A percentile compares a stretch with the other conserved stretches of the same genome.
These are phyloP conservation scores for Zea luxurians DNA, from an alignment of 176 grass and related monocot species.

Conservation along the genomic window DNA sequence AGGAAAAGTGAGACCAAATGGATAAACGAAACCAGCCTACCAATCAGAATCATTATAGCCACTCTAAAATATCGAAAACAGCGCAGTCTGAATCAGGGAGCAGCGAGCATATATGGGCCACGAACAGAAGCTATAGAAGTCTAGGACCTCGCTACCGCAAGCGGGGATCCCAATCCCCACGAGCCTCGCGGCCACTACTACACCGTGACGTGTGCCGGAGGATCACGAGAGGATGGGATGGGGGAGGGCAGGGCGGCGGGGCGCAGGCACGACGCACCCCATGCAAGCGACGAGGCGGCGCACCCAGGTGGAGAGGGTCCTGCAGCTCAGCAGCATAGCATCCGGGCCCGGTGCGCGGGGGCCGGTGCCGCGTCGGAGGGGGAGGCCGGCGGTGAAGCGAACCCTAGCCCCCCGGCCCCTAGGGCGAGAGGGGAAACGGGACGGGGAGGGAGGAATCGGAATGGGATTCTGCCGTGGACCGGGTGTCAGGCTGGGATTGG, in stretches of 20 bases:
- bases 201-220: neutral
- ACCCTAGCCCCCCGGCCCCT: slow-evolving; percentile 37
- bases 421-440: neutral
- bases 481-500: slow-evolving; percentile 24
- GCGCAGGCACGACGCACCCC: slow-evolving; percentile 62
- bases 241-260: neutral
- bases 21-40: neutral
- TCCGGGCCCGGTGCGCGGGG: neutral
- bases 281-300: slow-evolving; percentile 78
- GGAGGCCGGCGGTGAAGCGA: neutral
- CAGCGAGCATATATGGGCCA: neutral
- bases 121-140: neutral
- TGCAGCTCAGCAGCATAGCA: slow-evolving; percentile 68
- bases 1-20: neutral
- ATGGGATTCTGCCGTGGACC: slow-evolving; percentile 35
- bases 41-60: neutral
- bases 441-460: slow-evolving; percentile 25
- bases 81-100: slow-evolving; percentile 19
- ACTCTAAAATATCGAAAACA: neutral
- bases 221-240: neutral
- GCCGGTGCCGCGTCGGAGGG: neutral
- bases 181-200: neutral
- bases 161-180: neutral
- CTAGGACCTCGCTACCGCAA: slow-evolving; percentile 26
- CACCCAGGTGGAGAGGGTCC: slow-evolving; percentile 71